phyloP scores from a whole-genome alignment of 306 rosid species.

The Pueraria montana region DNA sequence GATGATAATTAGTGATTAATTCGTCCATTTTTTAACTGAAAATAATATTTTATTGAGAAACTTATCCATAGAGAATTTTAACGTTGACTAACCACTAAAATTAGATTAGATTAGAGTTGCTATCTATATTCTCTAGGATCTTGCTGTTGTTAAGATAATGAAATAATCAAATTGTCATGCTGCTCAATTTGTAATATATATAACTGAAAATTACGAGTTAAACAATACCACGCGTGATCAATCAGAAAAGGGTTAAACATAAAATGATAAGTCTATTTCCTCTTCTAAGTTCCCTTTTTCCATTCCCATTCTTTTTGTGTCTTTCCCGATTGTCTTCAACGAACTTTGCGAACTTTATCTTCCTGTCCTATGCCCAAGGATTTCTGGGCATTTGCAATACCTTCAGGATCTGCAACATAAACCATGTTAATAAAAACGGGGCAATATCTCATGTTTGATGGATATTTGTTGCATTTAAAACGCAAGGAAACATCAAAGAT shows the following conservation, averaged over 20 bases:
- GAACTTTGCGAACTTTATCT: slow-evolving; percentile 80
- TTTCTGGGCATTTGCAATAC: slow-evolving; percentile 91
- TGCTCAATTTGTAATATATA: slow-evolving; percentile 13
- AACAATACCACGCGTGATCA: not conserved
- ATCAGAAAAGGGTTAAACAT: not conserved
- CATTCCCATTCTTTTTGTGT: not conserved
- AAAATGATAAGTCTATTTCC: slow-evolving; percentile 6
- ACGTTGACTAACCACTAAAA: not conserved
- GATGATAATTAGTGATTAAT: not conserved
- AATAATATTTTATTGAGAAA: not conserved
- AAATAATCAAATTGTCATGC: slow-evolving; percentile 10
- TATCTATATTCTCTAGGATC: not conserved
- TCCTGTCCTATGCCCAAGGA: slow-evolving; percentile 92
- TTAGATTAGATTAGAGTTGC: not conserved
- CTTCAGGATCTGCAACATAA: slow-evolving; percentile 86
- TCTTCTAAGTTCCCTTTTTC: not conserved
- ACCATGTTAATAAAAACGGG: slow-evolving; percentile 22
- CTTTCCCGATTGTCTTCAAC: slow-evolving; percentile 47
- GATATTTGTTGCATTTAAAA: not conserved
- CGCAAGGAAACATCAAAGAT: slow-evolving; percentile 16
- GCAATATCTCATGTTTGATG: slow-evolving; percentile 20
- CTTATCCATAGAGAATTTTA: not conserved
- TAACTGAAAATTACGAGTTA: not conserved
- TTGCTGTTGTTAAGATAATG: not conserved
- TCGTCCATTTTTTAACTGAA: not conserved